These are phyloP conservation scores for Globisporangium spiculum DNA, from an alignment of 352 stramenopile species.

Conservation along the genomic window DNA sequence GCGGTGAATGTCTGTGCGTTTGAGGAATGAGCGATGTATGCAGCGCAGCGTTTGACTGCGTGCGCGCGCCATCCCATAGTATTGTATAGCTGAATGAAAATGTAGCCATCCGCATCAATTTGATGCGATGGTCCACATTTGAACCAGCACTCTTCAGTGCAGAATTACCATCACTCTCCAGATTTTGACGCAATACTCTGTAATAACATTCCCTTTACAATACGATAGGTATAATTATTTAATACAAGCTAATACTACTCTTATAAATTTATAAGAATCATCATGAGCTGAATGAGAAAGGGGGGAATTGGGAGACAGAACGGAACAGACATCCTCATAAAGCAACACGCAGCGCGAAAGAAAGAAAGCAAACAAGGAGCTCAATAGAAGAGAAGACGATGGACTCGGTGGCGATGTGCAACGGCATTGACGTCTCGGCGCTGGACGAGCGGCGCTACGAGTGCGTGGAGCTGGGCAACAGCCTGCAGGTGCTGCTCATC, in stretches of 20 bases:
- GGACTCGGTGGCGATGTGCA: constrained; percentile 15
- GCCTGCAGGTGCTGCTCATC: constrained; percentile 78
- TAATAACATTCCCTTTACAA: neutral
- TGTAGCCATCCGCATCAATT: too few species aligned
- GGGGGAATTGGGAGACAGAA: neutral
- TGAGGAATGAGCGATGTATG: too few species aligned
- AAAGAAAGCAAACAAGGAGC: neutral
- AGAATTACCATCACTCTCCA: neutral
- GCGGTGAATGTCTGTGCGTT: too few species aligned
- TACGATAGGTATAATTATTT: neutral
- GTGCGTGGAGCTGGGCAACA: constrained; percentile 46
- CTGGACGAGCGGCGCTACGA: constrained; percentile 68
- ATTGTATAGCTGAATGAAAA: too few species aligned
- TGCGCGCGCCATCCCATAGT: too few species aligned
- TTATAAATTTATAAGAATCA: neutral
- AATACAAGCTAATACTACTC: neutral
- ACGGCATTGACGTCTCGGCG: constrained; percentile 49
- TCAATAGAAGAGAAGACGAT: constrained; percentile 3
- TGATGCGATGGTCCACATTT: neutral
- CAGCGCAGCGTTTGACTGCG: too few species aligned
- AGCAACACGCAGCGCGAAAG: neutral
- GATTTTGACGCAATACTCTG: neutral
- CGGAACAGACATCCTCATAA: neutral
- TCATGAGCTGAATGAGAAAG: neutral
- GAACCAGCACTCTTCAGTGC: neutral